phyloP scores from a whole-genome alignment of 2,329 filamentous ascomycete species.

The Chrysoporthe puriensis region DNA sequence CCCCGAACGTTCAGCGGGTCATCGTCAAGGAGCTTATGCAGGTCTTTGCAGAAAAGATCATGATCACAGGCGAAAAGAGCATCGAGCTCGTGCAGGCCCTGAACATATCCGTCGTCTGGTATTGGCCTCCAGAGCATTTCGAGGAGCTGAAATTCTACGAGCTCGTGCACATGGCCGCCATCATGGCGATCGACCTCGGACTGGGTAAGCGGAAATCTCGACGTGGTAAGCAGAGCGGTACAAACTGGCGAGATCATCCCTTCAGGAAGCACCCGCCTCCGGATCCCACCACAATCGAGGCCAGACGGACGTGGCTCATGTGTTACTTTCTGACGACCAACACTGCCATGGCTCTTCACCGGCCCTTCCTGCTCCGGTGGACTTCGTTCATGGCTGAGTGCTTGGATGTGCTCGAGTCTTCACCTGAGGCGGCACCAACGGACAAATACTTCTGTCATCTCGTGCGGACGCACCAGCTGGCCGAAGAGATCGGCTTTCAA shows the following conservation, averaged over 20 bases:
- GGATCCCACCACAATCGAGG: slow-evolving; percentile 59
- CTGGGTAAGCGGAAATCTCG: slow-evolving; percentile 55
- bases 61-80: slow-evolving; percentile 77
- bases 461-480: slow-evolving; percentile 63
- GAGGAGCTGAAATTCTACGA: slow-evolving; percentile 92
- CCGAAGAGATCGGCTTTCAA: slow-evolving; percentile 69
- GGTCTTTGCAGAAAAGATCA: slow-evolving; percentile 72
- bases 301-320: slow-evolving; percentile 61
- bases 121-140: slow-evolving; percentile 79
- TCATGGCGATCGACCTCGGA: slow-evolving; percentile 84
- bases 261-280: slow-evolving; percentile 48
- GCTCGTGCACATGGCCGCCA: slow-evolving; percentile 77
- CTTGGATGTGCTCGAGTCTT: slow-evolving; percentile 57
- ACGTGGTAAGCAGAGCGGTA: slow-evolving; percentile 39
- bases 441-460: slow-evolving; percentile 63
- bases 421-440: slow-evolving; percentile 57
- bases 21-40: slow-evolving; percentile 73
- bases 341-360: slow-evolving; percentile 63
- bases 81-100: slow-evolving; percentile 82
- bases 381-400: slow-evolving; percentile 64
- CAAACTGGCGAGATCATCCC: slow-evolving; percentile 47
- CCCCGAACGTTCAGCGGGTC: slow-evolving; percentile 58
- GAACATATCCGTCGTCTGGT: slow-evolving; percentile 79
- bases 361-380: slow-evolving; percentile 64
- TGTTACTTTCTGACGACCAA: slow-evolving; percentile 64